Conservation (phyloP, 371 early-diverging fungal species). For the Gilbertella persicaria region DNA sequence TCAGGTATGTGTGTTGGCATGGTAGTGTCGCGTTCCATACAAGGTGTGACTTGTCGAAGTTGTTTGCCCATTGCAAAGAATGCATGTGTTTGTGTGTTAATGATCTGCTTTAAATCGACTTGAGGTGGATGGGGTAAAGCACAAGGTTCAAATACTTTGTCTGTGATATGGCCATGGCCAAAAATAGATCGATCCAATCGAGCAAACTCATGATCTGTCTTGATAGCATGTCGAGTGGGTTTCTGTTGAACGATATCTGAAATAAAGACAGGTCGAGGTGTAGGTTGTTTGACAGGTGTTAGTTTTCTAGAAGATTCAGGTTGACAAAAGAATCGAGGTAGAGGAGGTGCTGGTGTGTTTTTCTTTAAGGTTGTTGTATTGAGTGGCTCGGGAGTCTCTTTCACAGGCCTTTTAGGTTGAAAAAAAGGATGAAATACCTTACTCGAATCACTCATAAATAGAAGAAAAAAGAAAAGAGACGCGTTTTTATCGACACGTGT, state of each 20-base stretch:
- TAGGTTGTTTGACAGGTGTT: not conserved
- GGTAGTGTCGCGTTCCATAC: not conserved
- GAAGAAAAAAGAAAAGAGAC: not conserved
- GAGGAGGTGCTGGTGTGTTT: not conserved
- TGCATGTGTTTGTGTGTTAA: not conserved
- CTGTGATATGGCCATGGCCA: conserved; percentile 4
- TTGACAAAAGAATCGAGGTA: not conserved
- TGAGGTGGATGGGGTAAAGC: not conserved
- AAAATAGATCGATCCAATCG: conserved; percentile 7
- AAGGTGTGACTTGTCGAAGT: not conserved
- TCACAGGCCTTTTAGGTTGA: not conserved
- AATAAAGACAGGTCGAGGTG: not conserved
- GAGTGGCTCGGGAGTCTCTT: not conserved
- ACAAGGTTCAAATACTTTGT: conserved; percentile 1
- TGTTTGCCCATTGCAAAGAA: not conserved
- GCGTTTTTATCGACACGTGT: not conserved
- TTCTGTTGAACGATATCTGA: not conserved
- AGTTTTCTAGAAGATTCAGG: not conserved
- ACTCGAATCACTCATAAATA: conserved; percentile 1
- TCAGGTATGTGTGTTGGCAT: not conserved
- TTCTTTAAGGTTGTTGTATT: not conserved
- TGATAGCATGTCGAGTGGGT: not conserved
- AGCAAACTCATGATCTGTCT: conserved; percentile 10
- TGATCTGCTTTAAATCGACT: not conserved
- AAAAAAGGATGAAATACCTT: conserved; percentile 22